phyloP scores from a whole-genome alignment of 2,329 filamentous ascomycete species.

The Claviceps spartinae region DNA sequence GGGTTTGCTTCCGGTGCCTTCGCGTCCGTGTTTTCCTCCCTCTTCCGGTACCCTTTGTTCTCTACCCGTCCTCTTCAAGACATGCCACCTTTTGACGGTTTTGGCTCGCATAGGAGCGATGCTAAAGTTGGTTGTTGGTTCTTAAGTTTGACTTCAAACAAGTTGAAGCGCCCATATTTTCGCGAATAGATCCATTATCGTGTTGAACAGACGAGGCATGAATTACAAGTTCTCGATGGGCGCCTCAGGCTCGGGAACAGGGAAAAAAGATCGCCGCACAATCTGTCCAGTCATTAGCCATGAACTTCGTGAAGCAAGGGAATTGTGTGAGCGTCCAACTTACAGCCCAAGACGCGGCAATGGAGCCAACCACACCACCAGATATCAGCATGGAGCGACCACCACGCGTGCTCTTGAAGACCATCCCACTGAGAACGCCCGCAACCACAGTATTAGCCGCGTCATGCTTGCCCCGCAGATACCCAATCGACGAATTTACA shows the following conservation, averaged over 20 bases:
- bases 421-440: constrained; percentile 75
- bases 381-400: constrained; percentile 89
- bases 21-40: not conserved
- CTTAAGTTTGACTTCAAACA: not conserved
- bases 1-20: not conserved
- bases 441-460: constrained; percentile 77
- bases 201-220: constrained; percentile 17
- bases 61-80: not conserved
- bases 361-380: constrained; percentile 71
- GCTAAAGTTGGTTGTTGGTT: not conserved
- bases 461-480: constrained; percentile 74
- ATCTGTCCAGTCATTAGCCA: constrained; percentile 14
- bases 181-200: too few species aligned
- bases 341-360: constrained; percentile 87
- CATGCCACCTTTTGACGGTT: not conserved
- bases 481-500: constrained; percentile 72
- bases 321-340: constrained; percentile 24
- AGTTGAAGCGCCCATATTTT: not conserved
- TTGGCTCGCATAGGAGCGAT: constrained; percentile 6
- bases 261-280: constrained; percentile 29
- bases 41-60: constrained; percentile 6
- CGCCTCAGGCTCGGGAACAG: constrained; percentile 18
- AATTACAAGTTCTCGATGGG: constrained; percentile 18
- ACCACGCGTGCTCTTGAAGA: constrained; percentile 94
- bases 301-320: constrained; percentile 1